Conservation (phyloP, 2,329 filamentous ascomycete genomes). For the Clarireedia homoeocarpa region DNA sequence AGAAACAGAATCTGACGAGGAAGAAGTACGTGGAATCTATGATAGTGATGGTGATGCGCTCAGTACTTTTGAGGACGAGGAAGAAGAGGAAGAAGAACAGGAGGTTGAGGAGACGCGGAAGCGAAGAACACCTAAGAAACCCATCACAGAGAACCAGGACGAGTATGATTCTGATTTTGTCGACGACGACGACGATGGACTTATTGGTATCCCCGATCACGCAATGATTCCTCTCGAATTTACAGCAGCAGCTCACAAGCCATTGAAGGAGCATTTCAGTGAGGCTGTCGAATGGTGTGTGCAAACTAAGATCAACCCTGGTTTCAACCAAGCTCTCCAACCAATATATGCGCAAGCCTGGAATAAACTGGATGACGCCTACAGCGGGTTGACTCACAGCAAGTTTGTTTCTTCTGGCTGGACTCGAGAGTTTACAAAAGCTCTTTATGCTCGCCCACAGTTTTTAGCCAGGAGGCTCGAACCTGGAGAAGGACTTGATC, state of each 20-base stretch:
- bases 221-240: conserved; percentile 57
- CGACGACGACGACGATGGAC: conserved; percentile 48
- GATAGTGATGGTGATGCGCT: conserved; percentile 30
- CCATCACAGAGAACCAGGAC: conserved; percentile 13
- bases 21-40: conserved; percentile 11
- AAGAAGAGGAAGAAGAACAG: conserved; percentile 14
- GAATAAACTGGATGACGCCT: conserved; percentile 63
- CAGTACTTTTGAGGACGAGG: conserved; percentile 43
- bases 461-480: conserved; percentile 30
- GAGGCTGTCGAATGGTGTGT: conserved; percentile 75
- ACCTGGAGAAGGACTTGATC: conserved; percentile 34
- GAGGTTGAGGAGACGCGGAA: conserved; percentile 5
- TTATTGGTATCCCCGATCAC: conserved; percentile 47
- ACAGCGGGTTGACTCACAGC: conserved; percentile 57
- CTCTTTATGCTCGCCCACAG: conserved; percentile 57
- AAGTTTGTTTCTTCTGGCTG: conserved; percentile 67
- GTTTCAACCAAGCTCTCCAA: conserved; percentile 50
- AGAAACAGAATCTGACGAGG: conserved; percentile 29
- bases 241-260: conserved; percentile 56
- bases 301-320: conserved; percentile 68
- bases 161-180: conserved; percentile 48
- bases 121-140: conserved; percentile 1
- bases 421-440: conserved; percentile 57
- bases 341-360: conserved; percentile 62
- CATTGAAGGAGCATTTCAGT: conserved; percentile 64